Percentiles rank a stretch among this genome's conserved stretches.
phyloP scores from a whole-genome alignment of 2,329 filamentous ascomycete species.

The Hortaea sp. region DNA sequence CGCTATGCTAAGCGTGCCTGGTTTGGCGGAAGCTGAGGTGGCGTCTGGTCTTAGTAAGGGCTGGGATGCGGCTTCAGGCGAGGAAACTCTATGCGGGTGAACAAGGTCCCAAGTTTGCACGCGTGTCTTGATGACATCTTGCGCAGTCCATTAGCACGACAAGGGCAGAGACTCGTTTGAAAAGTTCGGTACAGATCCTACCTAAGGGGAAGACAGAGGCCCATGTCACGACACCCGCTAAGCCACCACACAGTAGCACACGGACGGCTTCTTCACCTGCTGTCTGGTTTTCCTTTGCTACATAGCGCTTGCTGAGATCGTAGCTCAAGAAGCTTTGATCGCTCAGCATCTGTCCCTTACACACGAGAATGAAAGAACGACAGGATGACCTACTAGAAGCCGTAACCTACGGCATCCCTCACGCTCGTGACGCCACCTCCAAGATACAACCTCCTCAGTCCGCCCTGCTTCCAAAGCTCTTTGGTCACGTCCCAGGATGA shows the following conservation, averaged over 20 bases:
- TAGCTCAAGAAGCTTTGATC: slow-evolving; percentile 70
- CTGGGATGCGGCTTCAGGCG: slow-evolving; percentile 6
- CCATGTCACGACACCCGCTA: slow-evolving; percentile 85
- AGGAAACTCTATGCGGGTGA: background rate
- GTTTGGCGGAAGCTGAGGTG: slow-evolving; percentile 12
- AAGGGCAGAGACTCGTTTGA: background rate
- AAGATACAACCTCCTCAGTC: slow-evolving; percentile 63
- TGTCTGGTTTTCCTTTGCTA: slow-evolving; percentile 41
- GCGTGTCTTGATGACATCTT: slow-evolving; percentile 81
- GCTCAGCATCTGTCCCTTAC: slow-evolving; percentile 1
- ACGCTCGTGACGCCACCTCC: slow-evolving; percentile 74
- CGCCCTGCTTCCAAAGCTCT: slow-evolving; percentile 25
- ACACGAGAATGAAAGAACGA: background rate
- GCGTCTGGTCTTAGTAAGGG: slow-evolving; percentile 6
- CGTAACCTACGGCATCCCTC: slow-evolving; percentile 85
- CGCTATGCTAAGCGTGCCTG: slow-evolving; percentile 54
- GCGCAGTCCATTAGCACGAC: background rate
- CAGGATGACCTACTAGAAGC: slow-evolving; percentile 63
- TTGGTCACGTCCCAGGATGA: slow-evolving; percentile 20
- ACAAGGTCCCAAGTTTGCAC: slow-evolving; percentile 61
- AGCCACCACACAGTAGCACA: slow-evolving; percentile 65
- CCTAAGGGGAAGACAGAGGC: slow-evolving; percentile 73
- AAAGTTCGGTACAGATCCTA: slow-evolving; percentile 8
- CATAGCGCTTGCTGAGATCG: slow-evolving; percentile 55
- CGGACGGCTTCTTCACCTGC: slow-evolving; percentile 18